Base-by-base conservation (phyloP, 805 yeast species). In the Saccharomycopsis sp. region DNA sequence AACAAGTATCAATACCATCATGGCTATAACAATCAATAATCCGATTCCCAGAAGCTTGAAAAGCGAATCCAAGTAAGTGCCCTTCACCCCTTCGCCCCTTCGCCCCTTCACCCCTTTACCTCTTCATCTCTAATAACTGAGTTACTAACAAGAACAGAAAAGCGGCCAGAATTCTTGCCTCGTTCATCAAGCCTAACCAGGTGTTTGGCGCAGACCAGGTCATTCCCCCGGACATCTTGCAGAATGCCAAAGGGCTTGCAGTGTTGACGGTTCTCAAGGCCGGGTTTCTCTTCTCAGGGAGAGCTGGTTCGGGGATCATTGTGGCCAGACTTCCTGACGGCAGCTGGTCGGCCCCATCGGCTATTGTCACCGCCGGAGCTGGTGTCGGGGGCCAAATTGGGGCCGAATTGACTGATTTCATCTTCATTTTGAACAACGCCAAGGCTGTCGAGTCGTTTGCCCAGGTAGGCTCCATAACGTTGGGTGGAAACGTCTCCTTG, bases 331-430 rank as follows among this genome's bases (percentile, higher is more conserved):
- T 94, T 54, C 96, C 96, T 1, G 98, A 94, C 72, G 98, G 97
- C 0, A 73, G 87, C 0, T 93, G 99, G 99, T 91, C 97, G 14
- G 96, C 97, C 2, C 99, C 99, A 1, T 86, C 96, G 1, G 99
- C 97, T 8, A 86, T 94, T 64, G 86, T 84, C 56, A 89, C 97
- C 22, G 98, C 96, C 2, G 99, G 98, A 66, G 98, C 97, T 2
- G 98, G 99, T 68, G 97, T 94, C 3, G 99, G 99, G 60, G 99
- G 99, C 51, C 96, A 91, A 75, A 82, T 94, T 64, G 99, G 99
- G 49, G 92, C 97, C 7, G 99, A 93, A 70, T 76, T 93, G 67
- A 93, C 99, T 1, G 98, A 93, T 75, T 93, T 93, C 69, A 97
- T 93, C 29, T 93, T 93, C 70, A 92, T 94, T 61, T 79, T 93